Base-by-base conservation (phyloP, 148 eudicot genomes). In the Talinum fruticosum region DNA sequence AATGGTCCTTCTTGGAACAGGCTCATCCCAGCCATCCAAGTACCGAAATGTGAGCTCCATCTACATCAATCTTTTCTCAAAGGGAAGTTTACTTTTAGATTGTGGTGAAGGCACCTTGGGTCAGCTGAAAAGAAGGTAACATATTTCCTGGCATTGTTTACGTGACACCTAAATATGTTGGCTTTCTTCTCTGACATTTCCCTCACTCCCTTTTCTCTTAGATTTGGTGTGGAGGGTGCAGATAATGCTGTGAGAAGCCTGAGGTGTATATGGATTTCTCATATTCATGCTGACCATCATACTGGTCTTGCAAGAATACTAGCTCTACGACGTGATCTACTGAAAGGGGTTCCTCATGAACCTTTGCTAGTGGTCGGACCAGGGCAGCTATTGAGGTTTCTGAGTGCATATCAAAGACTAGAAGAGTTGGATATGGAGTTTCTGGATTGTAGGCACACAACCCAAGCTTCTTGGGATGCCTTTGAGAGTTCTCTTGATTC, bases 1-100 rank as follows among this genome's bases (percentile, higher is more conserved):
- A 86, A 91, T 96, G 74, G 93, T 93, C 82, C 97, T 96, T 80
- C 84, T 96, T 23, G 99, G 99, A 16, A 96, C 99, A 4, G 99
- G 99, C 44, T 96, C 99, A n/a, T 93, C 97, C 41, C 99, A 96
- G 77, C 99, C 99, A 66, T 96, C 99, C n/a, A 96, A 96, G 71
- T 96, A 93, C 72, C 85, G 99, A 53, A 96, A 96, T 79, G 99
- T 96, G 80, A 96, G 85, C 78, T 90, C 97, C 54, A 90, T 90
- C 79, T 90, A 84, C 78, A 86, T 96, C 85, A 90, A 96, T 78
- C 96, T 96, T 80, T 96, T 96, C 82, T 82, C 93, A 2, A 90
- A 89, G 80, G 99, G 99, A 81, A 84, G 93, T 78, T 45, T 96
- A 81, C 93, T 96, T 59, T 83, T 96, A 24, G 99, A 96, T 85